Percentiles rank a stretch among this genome's conserved stretches.
These are phyloP conservation scores for Rhododendron vialii DNA, from an alignment of 148 eudicot genomes.

Conservation along the genomic window DNA sequence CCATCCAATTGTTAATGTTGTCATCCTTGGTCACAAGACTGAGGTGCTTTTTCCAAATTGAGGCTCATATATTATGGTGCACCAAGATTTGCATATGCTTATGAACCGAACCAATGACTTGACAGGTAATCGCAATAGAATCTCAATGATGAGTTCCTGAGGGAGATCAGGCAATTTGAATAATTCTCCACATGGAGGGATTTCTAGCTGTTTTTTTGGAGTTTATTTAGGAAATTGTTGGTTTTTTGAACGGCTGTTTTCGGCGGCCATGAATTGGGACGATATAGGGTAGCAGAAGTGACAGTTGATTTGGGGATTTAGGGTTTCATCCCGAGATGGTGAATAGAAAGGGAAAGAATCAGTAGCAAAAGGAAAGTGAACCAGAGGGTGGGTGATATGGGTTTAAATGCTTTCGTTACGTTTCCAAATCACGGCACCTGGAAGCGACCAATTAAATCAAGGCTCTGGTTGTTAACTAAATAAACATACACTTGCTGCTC, in stretches of 20 bases:
- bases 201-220: neutral
- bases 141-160: neutral
- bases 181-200: neutral
- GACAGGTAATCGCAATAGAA: conserved; percentile 1
- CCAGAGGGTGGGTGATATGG: neutral
- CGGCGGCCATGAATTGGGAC: neutral
- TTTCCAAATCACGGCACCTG: neutral
- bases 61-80: neutral
- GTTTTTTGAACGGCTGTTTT: neutral
- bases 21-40: neutral
- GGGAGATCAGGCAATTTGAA: neutral
- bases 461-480: neutral
- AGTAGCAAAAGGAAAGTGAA: neutral
- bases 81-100: neutral
- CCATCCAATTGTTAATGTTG: neutral
- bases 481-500: neutral
- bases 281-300: neutral
- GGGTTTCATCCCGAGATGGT: neutral
- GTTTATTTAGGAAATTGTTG: neutral
- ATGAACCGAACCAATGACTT: neutral
- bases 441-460: neutral
- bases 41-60: conserved; percentile 4
- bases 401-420: neutral
- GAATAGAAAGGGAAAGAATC: neutral
- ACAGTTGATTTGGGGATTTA: neutral